A percentile compares a stretch with the other conserved stretches of the same genome.
phyloP scores from a whole-genome alignment of 1,139 yeast genomes.

The Debaryomycetaceae sp. region DNA sequence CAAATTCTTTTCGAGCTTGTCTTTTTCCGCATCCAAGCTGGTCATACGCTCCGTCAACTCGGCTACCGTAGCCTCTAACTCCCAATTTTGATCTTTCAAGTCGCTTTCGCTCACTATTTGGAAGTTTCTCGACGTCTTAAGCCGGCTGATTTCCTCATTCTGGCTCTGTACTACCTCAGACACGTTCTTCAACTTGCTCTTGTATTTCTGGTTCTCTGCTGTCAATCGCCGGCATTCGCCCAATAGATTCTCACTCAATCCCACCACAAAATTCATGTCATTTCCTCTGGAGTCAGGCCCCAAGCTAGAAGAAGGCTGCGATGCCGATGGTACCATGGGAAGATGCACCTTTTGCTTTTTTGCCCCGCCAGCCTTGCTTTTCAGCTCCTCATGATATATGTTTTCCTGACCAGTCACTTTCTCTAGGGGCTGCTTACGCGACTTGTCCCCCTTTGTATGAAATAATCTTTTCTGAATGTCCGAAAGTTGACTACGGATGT shows the following conservation, averaged over 20 bases:
- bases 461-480: constrained; percentile 57
- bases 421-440: constrained; percentile 1
- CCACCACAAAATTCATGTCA: constrained; percentile 79
- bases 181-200: constrained; percentile 37
- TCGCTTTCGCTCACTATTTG: constrained; percentile 41
- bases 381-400: neutral
- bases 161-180: constrained; percentile 38
- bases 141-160: constrained; percentile 34
- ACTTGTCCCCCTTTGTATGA: constrained; percentile 17
- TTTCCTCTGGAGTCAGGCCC: constrained; percentile 51
- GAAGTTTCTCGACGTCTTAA: constrained; percentile 28
- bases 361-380: neutral
- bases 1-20: constrained; percentile 26
- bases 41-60: constrained; percentile 46
- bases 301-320: constrained; percentile 28
- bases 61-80: constrained; percentile 58
- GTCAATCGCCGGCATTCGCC: constrained; percentile 76
- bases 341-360: constrained; percentile 6
- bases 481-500: constrained; percentile 56
- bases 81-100: constrained; percentile 75
- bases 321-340: constrained; percentile 14
- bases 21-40: constrained; percentile 23
- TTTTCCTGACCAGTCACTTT: constrained; percentile 1
- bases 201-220: constrained; percentile 59
- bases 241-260: constrained; percentile 74